Base-by-base conservation (phyloP, 495 filamentous ascomycete genomes). In the Xylaria grammica region DNA sequence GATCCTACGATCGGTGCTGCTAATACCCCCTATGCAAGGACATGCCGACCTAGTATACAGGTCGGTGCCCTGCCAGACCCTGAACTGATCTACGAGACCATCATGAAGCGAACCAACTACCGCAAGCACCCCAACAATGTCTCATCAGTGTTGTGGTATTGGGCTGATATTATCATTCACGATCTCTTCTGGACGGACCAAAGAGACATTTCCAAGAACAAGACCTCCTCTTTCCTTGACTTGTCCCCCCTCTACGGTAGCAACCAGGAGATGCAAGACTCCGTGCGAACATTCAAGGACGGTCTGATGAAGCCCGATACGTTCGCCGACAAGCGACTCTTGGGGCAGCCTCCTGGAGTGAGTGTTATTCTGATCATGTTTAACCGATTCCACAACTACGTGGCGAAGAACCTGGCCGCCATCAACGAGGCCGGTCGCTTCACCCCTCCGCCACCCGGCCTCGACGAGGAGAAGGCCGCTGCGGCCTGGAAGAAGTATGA, bases 151-250 rank as follows among this genome's bases (percentile, higher is more conserved):
- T 78, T 97, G 13, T 97, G 93, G 82, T 94, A 97, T 67, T 85
- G 93, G 72, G 93, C 92, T 7, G 91, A 88, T 17, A 91, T 96
- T 60, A 94, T 97, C 65, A 96, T 95, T 69, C 93, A 97, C 67
- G 90, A 80, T 73, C 50, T 72, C 40, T 74, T 74, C 65, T 73
- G 70, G 72, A 74, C 72, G 20, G 72, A 74, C n/a, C 63, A 78
- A 57, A 70, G 62, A 4, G 79, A 82, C 60, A 75, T 74, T 63
- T 79, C 78, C 56, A 87, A 84, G 53, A 90, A 87, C 26, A 81
- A 87, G 69, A 94, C 91, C 0, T 95, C 91, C 0, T 93, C 91
- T 0, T 97, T 94, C 68, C 79, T 97, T 17, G 93, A 97, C 65
- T 81, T 97, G 13, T 84, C 89, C 1, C 93, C 93, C 0, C 83